These are phyloP conservation scores for Penicillium lagena DNA, from an alignment of 495 filamentous ascomycete species.

Conservation along the genomic window DNA sequence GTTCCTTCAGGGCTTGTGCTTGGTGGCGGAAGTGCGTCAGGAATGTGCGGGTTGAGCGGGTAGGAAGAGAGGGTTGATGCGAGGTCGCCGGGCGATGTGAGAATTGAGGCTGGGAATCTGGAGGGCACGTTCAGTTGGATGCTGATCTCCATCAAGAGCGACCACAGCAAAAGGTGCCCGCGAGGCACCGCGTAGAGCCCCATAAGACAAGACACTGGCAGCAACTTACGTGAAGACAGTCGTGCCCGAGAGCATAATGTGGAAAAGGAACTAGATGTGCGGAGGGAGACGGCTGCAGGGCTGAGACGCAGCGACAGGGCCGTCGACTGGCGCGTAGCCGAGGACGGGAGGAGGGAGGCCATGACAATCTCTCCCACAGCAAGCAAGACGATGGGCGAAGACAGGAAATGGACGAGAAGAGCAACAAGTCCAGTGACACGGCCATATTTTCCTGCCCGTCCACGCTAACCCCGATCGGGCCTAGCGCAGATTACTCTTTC, in stretches of 20 bases:
- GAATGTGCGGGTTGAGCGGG: constrained; percentile 34
- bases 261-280: constrained; percentile 29
- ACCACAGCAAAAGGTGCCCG: too few relatives aligned
- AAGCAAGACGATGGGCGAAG: too few relatives aligned
- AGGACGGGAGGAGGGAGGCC: too few relatives aligned
- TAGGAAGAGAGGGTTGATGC: constrained; percentile 6
- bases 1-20: constrained; percentile 34
- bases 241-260: constrained; percentile 25
- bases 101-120: constrained; percentile 16
- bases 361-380: too few relatives aligned
- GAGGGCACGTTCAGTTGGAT: neutral
- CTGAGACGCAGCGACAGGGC: constrained; percentile 16
- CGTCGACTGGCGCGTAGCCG: constrained; percentile 29
- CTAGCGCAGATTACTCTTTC: constrained; percentile 36
- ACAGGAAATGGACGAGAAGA: too few relatives aligned
- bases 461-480: constrained; percentile 19
- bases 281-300: constrained; percentile 5
- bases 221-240: constrained; percentile 25
- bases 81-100: constrained; percentile 8
- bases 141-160: too few relatives aligned
- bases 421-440: too few relatives aligned
- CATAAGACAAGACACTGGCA: too few relatives aligned
- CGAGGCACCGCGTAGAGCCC: too few relatives aligned
- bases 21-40: constrained; percentile 33
- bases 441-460: neutral